Evolutionary conservation across 345 rosid genomes (phyloP).

Genomic region (Viola odorata): DNA sequence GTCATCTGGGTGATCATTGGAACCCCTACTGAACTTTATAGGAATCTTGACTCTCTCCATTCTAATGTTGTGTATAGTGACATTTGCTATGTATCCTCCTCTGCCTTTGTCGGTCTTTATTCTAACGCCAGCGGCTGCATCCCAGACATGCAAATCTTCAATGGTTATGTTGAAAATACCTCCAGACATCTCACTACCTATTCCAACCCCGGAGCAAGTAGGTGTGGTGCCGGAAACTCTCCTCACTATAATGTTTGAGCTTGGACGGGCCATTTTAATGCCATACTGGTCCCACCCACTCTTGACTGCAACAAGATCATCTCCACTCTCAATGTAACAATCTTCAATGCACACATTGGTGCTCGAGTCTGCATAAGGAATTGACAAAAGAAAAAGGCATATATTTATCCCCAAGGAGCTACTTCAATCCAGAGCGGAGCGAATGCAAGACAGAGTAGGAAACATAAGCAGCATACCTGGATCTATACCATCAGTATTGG

Average conservation of each 20-base stretch:
- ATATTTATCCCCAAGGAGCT: not conserved
- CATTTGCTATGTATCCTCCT: conserved; percentile 78
- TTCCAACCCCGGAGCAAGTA: conserved; percentile 90
- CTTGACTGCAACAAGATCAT: conserved; percentile 91
- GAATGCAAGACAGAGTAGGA: not conserved
- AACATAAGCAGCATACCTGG: conserved; percentile 49
- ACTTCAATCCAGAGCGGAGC: not conserved
- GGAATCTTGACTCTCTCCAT: conserved; percentile 88
- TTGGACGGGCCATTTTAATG: conserved; percentile 72
- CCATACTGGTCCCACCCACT: conserved; percentile 99
- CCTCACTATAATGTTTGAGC: conserved; percentile 65
- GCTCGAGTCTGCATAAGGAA: conserved; percentile 59
- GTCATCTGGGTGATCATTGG: conserved; percentile 86
- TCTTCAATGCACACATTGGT: conserved; percentile 87
- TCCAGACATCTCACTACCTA: conserved; percentile 99
- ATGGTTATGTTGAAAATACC: conserved; percentile 65
- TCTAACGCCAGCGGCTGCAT: conserved; percentile 85
- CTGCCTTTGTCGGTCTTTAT: conserved; percentile 87
- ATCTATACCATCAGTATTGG: conserved; percentile 97
- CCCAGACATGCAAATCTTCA: conserved; percentile 75
- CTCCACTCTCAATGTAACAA: conserved; percentile 90
- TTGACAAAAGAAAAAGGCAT: not conserved
- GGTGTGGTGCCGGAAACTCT: conserved; percentile 90
- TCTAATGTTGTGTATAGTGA: conserved; percentile 50
- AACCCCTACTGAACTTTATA: conserved; percentile 75